Evolutionary conservation across 805 yeast species (phyloP), one percentile per base, ranked within the genome.

Genomic region (Candida sakaeoensis): DNA sequence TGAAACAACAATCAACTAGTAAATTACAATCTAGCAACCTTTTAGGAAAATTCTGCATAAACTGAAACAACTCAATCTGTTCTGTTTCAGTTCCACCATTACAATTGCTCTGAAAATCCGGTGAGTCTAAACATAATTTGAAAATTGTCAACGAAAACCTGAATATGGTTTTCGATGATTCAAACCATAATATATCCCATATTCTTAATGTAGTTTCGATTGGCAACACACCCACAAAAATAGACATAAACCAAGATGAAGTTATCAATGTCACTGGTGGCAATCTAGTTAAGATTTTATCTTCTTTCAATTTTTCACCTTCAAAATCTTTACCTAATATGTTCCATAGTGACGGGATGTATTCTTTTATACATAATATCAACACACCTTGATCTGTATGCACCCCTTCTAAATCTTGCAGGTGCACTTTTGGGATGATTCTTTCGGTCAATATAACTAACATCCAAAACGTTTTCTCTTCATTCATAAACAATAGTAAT

Each of bases 211-310:
- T 83, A 0, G 95, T 77, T 54, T 93, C 98, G 16, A 88, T 79
- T 0, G 99, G 99, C 18, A 93, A 61, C 1, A 83, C 79, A 0
- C 95, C 96, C 25, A 93, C 88, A 61, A 85, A 93, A n/a, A 87
- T 77, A 52, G 96, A 85, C 98, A 93, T 91, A 56, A 93, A 93
- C 99, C 99, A 93, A 40, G 95, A 81, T 0, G 96, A 91, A 1
- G 98, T 93, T 49, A 95, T 93, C 33, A 93, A 70, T 1, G 96
- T 85, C 3, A 93, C 75, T 2, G 97, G 95, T 1, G 99, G 98
- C 32, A 90, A 63, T 49, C 84, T 82, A 12, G 78, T 72, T 23
- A 91, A 70, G 44, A 86, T 80, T 53, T 74, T 71, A 51, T 61
- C 70, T 24, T 62, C 71, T 38, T 60, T 65, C 52, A 58, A 61